Evolutionary conservation across 345 rosid genomes (phyloP), one percentile per base, ranked within the genome.

Genomic region (Carallia pectinifolia): DNA sequence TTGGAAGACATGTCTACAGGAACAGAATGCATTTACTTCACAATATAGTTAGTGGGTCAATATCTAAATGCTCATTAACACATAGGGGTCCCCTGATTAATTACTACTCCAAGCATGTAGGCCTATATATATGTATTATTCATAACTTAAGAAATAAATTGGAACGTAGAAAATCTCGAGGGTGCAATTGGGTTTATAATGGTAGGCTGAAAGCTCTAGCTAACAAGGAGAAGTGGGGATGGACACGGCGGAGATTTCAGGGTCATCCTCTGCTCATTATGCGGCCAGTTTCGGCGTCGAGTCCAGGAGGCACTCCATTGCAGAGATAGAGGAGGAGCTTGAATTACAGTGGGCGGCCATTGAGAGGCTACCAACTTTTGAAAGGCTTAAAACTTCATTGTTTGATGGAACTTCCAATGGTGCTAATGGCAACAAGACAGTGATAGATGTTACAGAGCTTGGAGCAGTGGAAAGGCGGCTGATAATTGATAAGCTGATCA

Each of bases 261-360:
- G 33, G 13, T 55, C 59, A 29, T 23, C 59, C 2, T 23, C 59
- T 7, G 59, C 4, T 55, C 59, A 55, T 2, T 23, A n/a, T 55
- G 31, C 5, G 27, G 59, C 58, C 19, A 55, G 59, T 17, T 54
- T 54, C 58, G 2, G 58, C 29, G 6, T 9, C 9, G 15, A 29
- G 15, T 23, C 59, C 30, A 31, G 5, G 16, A 55, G 59, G 31
- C 12, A 55, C 59, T 55, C 59, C 4, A 23, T 12, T 55, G 59
- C 31, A 36, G 39, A 79, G 18, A 40, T 74, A 27, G 74, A 73
- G 4, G 83, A 76, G 2, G 84, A 78, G 37, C 29, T 71, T 48
- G 78, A 74, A 50, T 40, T 82, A 59, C 85, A 70, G 76, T 79
- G 85, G 89, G 86, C 74, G 0, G 85, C 85, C 0, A 75, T 81